Percentiles rank a stretch among this genome's conserved stretches.
Evolutionary conservation across 306 rosid species (phyloP).

Genomic region (Quercus dentata): DNA sequence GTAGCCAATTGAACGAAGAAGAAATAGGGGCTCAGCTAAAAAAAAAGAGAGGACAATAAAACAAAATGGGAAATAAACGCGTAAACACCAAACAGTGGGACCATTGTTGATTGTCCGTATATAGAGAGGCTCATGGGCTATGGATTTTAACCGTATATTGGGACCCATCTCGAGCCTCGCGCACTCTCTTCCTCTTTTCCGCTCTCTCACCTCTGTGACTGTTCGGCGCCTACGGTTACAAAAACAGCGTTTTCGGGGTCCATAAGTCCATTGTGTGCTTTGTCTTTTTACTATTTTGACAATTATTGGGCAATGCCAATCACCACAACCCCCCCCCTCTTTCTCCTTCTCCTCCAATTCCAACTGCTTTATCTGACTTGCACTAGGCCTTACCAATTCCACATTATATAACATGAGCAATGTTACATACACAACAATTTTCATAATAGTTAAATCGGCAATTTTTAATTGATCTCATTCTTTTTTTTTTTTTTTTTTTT

Average conservation of each 20-base stretch:
- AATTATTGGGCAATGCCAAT: background rate
- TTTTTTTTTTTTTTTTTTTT: too few relatives aligned
- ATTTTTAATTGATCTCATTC: too few relatives aligned
- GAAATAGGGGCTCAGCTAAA: background rate
- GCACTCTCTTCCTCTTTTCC: background rate
- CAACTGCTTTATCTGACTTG: background rate
- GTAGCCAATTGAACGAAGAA: background rate
- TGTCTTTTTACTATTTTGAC: background rate
- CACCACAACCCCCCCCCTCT: background rate
- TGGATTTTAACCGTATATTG: background rate
- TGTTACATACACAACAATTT: too few relatives aligned
- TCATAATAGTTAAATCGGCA: too few relatives aligned
- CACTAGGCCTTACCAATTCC: too few relatives aligned
- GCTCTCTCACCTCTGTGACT: background rate
- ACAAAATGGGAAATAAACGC: background rate
- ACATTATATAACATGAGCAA: too few relatives aligned
- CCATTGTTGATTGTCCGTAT: background rate
- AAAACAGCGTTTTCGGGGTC: too few relatives aligned
- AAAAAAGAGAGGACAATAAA: background rate
- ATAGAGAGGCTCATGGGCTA: background rate
- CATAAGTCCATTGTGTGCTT: too few relatives aligned
- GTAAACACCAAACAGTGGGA: conserved; percentile 19
- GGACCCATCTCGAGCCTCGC: conserved; percentile 21
- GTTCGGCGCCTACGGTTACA: too few relatives aligned
- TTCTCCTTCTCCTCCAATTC: background rate